phyloP scores from a whole-genome alignment of 1,284 basidiomycete species.

The Ceratobasidium sp. region DNA sequence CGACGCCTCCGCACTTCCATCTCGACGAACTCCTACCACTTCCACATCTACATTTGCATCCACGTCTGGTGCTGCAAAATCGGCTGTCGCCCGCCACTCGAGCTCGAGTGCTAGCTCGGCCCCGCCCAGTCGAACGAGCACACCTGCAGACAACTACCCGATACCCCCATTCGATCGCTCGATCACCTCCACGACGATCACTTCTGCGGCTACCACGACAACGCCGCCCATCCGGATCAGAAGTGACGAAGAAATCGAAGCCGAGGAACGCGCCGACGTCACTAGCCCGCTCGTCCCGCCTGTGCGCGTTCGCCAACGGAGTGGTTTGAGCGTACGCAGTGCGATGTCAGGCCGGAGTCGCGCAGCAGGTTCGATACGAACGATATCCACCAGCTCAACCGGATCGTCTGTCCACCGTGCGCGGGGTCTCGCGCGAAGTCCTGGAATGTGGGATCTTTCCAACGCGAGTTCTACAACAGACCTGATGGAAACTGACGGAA shows the following conservation, averaged over 20 bases:
- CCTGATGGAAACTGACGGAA: slow-evolving; percentile 17
- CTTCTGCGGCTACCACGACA: not conserved
- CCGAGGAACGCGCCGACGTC: slow-evolving; percentile 58
- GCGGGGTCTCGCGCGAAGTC: slow-evolving; percentile 28
- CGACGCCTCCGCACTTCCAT: slow-evolving; percentile 13
- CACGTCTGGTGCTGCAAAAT: not conserved
- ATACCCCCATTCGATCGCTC: not conserved
- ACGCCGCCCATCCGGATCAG: slow-evolving; percentile 15
- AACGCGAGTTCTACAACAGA: slow-evolving; percentile 13
- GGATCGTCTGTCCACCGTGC: slow-evolving; percentile 14
- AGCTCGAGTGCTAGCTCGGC: slow-evolving; percentile 20
- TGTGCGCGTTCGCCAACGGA: slow-evolving; percentile 29
- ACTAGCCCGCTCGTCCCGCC: slow-evolving; percentile 36
- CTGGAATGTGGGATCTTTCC: slow-evolving; percentile 34
- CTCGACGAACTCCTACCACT: slow-evolving; percentile 9
- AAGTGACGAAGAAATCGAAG: slow-evolving; percentile 64
- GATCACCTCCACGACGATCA: not conserved
- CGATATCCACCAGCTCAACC: slow-evolving; percentile 34
- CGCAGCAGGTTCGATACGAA: not conserved
- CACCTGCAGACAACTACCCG: slow-evolving; percentile 5
- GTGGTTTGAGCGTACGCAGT: slow-evolving; percentile 23
- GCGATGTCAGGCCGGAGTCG: slow-evolving; percentile 5
- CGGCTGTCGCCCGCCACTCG: slow-evolving; percentile 1
- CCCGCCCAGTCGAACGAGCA: slow-evolving; percentile 17
- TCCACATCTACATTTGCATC: slow-evolving; percentile 7